Percentiles rank a stretch among this genome's conserved stretches.
These are phyloP conservation scores for Ophiocordyceps camponoti-saundersi DNA, from an alignment of 2,329 filamentous ascomycete genomes.

Conservation along the genomic window DNA sequence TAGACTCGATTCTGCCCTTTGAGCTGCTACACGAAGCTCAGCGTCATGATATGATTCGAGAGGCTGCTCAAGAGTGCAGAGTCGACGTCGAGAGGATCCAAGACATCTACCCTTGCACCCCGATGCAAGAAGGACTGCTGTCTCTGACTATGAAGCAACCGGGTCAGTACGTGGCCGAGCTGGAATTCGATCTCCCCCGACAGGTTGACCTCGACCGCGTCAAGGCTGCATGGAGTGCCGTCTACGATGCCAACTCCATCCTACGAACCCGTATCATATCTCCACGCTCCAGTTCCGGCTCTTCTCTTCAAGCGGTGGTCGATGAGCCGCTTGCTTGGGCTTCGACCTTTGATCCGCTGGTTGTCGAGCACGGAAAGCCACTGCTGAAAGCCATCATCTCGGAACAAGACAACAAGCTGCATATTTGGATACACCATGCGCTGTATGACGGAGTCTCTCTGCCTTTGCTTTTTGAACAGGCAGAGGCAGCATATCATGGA, in stretches of 20 bases:
- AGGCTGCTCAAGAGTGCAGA: not conserved
- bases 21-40: not conserved
- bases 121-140: conserved; percentile 18
- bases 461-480: conserved; percentile 11
- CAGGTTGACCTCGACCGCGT: conserved; percentile 7
- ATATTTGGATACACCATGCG: conserved; percentile 18
- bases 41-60: not conserved
- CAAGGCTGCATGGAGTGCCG: conserved; percentile 12
- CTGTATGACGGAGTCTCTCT: conserved; percentile 19
- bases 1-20: not conserved
- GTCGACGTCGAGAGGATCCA: conserved; percentile 7
- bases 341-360: not conserved
- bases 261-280: conserved; percentile 16
- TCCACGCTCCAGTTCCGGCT: not conserved
- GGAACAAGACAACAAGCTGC: not conserved
- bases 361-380: not conserved
- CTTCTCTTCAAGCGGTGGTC: conserved; percentile 4
- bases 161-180: conserved; percentile 17
- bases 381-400: conserved; percentile 1
- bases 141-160: conserved; percentile 14
- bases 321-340: conserved; percentile 3
- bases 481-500: conserved; percentile 7
- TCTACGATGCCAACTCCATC: conserved; percentile 11
- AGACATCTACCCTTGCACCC: conserved; percentile 15
- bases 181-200: conserved; percentile 7